Percentiles rank a stretch among this genome's conserved stretches.
These are phyloP conservation scores for Pseudisothecium myosuroides DNA, from an alignment of 225 moss, liverwort and hornwort species.

Conservation along the genomic window DNA sequence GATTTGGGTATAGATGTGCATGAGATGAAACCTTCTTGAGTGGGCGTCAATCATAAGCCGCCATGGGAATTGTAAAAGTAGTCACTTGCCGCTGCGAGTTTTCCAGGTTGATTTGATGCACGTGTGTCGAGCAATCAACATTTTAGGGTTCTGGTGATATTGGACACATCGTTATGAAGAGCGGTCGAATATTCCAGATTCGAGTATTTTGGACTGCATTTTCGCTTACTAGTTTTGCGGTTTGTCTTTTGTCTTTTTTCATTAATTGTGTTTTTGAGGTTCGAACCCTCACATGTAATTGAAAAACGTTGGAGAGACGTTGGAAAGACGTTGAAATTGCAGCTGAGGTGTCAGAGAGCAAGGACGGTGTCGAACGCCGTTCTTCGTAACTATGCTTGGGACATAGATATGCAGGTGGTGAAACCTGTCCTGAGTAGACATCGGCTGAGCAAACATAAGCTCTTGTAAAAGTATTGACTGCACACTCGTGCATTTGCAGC, in stretches of 20 bases:
- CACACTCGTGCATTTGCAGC: background rate
- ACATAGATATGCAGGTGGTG: background rate
- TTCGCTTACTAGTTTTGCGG: background rate
- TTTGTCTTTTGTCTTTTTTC: background rate
- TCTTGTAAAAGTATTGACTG: background rate
- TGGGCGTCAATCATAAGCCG: background rate
- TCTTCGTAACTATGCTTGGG: background rate
- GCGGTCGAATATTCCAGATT: background rate
- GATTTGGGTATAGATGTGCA: background rate
- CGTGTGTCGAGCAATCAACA: background rate
- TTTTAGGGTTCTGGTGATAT: background rate
- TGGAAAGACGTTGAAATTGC: background rate
- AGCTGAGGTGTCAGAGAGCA: background rate
- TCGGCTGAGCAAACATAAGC: background rate
- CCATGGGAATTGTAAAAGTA: background rate
- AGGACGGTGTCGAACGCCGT: background rate
- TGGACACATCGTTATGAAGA: background rate
- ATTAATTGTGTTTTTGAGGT: background rate
- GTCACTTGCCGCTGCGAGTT: background rate
- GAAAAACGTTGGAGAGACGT: background rate
- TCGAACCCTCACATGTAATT: no score
- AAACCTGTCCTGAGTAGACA: background rate
- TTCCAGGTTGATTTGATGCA: background rate
- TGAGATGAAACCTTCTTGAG: background rate
- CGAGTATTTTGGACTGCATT: background rate